Evolutionary conservation across 2,329 filamentous ascomycete species (phyloP).

Genomic region (Colletotrichum nymphaeae): DNA sequence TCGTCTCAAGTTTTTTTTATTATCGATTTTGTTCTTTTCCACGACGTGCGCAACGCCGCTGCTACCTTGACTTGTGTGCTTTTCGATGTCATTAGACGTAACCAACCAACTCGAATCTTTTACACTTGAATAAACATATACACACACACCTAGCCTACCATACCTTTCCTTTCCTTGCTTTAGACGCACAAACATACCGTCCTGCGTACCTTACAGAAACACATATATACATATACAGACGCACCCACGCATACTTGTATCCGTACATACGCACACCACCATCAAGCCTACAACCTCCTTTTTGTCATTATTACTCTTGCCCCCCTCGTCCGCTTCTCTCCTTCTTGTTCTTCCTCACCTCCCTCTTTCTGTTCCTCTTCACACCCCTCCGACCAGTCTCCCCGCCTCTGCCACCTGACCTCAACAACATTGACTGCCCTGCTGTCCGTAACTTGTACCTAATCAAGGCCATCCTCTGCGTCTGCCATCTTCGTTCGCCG

Average conservation of each 20-base stretch:
- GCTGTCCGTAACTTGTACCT: background rate
- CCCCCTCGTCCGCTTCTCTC: background rate
- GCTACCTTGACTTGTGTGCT: slow-evolving; percentile 12
- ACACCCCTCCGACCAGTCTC: background rate
- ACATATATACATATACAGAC: background rate
- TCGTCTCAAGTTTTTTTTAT: slow-evolving; percentile 20
- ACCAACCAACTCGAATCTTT: slow-evolving; percentile 18
- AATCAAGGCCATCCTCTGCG: background rate
- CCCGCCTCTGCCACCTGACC: background rate
- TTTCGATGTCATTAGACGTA: slow-evolving; percentile 22
- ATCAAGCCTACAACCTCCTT: background rate
- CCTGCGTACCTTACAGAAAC: background rate
- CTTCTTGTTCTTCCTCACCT: background rate
- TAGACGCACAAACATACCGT: background rate
- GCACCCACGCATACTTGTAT: background rate
- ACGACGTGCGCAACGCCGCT: slow-evolving; percentile 12
- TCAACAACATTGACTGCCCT: background rate
- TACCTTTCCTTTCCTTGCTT: too few species aligned
- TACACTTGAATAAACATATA: slow-evolving; percentile 15
- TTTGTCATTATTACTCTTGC: background rate
- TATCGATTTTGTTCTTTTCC: background rate
- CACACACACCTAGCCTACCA: background rate
- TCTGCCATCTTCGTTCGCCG: background rate
- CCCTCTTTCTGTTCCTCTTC: background rate
- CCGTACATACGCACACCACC: background rate